A percentile compares a stretch with the other conserved stretches of the same genome.
phyloP scores from a whole-genome alignment of 2,329 filamentous ascomycete genomes.

The Fusarium incarnatum region DNA sequence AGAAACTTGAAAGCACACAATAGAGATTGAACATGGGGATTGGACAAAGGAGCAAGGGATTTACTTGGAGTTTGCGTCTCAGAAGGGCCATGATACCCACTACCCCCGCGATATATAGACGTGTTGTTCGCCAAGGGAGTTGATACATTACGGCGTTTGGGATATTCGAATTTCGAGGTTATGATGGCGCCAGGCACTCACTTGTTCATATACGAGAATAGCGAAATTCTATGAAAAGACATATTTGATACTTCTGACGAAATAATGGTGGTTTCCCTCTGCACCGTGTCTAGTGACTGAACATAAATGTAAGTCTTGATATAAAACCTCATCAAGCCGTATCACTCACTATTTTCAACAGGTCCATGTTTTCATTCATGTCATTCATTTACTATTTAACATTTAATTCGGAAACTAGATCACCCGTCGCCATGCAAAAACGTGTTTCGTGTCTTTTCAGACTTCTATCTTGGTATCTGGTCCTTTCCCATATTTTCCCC shows the following conservation, averaged over 20 bases:
- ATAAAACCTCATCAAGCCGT: neutral
- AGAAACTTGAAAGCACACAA: conserved; percentile 14
- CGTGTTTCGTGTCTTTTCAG: conserved; percentile 8
- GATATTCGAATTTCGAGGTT: conserved; percentile 23
- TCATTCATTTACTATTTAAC: conserved; percentile 3
- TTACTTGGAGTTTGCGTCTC: conserved; percentile 42
- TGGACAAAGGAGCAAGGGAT: conserved; percentile 34
- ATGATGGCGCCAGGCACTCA: conserved; percentile 6
- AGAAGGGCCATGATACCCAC: conserved; percentile 48
- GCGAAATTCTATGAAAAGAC: neutral
- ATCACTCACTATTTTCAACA: conserved; percentile 6
- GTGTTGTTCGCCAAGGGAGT: conserved; percentile 24
- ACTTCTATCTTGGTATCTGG: conserved; percentile 33
- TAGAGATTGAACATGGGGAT: conserved; percentile 41
- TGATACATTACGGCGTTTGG: conserved; percentile 42
- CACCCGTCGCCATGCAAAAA: conserved; percentile 29
- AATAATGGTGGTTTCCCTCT: too few relatives aligned
- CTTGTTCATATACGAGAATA: conserved; percentile 18
- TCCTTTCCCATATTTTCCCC: neutral
- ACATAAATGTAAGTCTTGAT: neutral
- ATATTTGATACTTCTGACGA: neutral
- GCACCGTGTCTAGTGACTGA: neutral
- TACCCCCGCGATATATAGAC: conserved; percentile 9
- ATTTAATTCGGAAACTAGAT: conserved; percentile 16
- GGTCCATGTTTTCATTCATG: neutral